Base-by-base conservation (phyloP, 2,329 filamentous ascomycete genomes). In the Talaromyces funiculosus region DNA sequence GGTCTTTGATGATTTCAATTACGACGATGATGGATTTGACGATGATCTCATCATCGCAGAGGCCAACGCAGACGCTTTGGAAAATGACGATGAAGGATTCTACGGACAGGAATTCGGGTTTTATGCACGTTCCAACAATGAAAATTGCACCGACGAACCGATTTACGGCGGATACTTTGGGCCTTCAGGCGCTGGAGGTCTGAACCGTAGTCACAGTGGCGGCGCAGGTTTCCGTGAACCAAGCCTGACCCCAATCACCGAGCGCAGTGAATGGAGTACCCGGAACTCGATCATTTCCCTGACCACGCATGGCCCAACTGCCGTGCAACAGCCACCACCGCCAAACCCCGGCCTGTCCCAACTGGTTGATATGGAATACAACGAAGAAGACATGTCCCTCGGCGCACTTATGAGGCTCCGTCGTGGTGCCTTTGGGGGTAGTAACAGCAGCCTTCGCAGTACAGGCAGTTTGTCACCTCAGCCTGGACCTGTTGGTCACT, bases 101-200 rank as follows among this genome's bases (percentile, higher is more conserved):
- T 99, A 99, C 70, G 94, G 94, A 0, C 88, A 92, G 66, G 94
- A 99, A 72, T 99, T 99, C 70, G 92, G 92, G 0, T 99, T 99
- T 73, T 99, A 96, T 72, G 91, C 92, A 24, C 74, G 77, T 18
- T 72, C 76, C 10, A 59, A 51, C 18, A 72, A 80, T 51, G 80
- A 79, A 20, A 78, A 77, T 31, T 76, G 77, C 59, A 78, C 78
- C 40, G 75, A 80, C 6, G 77, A 89, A 59, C 90, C 88, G 66
- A 83, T 86, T 14, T 89, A 91, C 66, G 94, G 94, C 29, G 94
- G 94, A 20, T 96, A 90, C 75, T 97, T 97, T 70, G 91, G 90
- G 1, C 85, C 89, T 0, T 86, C 88, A 20, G 88, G 88, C 2
- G 75, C 88, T 16, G 82, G 86, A 61, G 80, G 80, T 2, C 68